Evolutionary conservation across 768 basidiomycete genomes (phyloP).

Genomic region (Piloderma croceum): DNA sequence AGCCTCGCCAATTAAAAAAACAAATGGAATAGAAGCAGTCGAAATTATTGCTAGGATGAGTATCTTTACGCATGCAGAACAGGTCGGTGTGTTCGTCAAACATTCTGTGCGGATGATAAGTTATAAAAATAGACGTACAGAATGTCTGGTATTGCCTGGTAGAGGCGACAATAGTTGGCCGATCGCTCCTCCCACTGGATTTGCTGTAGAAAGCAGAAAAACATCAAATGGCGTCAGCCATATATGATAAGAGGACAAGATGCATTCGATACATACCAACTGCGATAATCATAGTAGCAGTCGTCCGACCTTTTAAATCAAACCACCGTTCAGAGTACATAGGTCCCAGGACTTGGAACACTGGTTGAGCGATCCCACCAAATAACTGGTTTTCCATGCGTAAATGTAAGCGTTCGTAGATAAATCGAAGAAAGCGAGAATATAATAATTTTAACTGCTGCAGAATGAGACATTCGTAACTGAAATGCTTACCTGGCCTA

Average conservation of each 20-base stretch:
- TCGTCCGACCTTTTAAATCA: conserved; percentile 66
- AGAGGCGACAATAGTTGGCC: conserved; percentile 71
- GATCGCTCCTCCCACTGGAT: conserved; percentile 68
- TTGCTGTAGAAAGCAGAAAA: conserved; percentile 37
- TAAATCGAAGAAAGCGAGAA: background rate
- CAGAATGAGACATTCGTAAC: background rate
- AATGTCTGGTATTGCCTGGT: conserved; percentile 45
- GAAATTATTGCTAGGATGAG: background rate
- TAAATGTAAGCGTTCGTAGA: background rate
- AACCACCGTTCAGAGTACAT: conserved; percentile 85
- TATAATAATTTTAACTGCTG: no score
- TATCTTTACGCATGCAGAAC: background rate
- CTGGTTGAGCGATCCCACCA: conserved; percentile 58
- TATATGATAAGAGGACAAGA: background rate
- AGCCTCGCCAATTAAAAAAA: background rate
- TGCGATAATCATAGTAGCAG: conserved; percentile 60
- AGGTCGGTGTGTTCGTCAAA: background rate
- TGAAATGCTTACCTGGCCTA: conserved; percentile 55
- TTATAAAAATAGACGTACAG: conserved; percentile 37
- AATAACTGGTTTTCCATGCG: conserved; percentile 40
- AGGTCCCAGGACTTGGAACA: conserved; percentile 74
- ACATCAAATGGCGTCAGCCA: background rate
- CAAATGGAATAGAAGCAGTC: background rate
- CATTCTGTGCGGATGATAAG: no score
- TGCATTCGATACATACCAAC: conserved; percentile 32